Base-by-base conservation (phyloP, 805 yeast genomes). In the Clavispora carvajalis region DNA sequence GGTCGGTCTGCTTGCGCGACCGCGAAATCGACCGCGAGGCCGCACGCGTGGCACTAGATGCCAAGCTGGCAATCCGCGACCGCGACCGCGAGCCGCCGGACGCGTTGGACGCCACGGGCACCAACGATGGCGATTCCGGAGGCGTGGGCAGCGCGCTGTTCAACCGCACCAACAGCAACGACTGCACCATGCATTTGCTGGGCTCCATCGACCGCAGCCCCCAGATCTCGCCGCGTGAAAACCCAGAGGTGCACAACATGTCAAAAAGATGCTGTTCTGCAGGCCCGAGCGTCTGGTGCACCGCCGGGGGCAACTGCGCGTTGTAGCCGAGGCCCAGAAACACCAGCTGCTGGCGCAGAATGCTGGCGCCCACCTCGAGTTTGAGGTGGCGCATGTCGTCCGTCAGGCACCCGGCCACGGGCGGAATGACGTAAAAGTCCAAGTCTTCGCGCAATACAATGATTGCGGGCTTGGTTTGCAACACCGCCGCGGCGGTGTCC, bases 251-350 rank as follows among this genome's bases (percentile, higher is more conserved):
- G 54, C 96, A 89, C 40, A 93, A 73, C 99, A 93, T 93, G 47
- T 89, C 97, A 65, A 87, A 76, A 34, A 93, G 71, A 61, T 91
- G 98, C 61, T 85, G 91, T 60, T 93, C 99, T 1, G 99, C 98
- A 12, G 95, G 82, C 7, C 89, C 90, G 45, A 85, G 61, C 25
- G 67, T 68, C 49, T 77, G 79, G 2, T 71, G 72, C 1, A 71
- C 65, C 12, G 60, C 30, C 2, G 55, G 47, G 2, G 59, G 55
- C 22, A 52, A 36, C 21, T 52, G 43, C 2, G 60, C 50, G 43
- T 65, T 65, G 54, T 74, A 78, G 1, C 89, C 93, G 42, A 90
- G 73, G 0, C 98, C 97, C 43, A 80, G 79, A 57, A 93, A 93
- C 1, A 93, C 80, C 39, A 73, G 68, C 23, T 65, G 63, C 49